A percentile compares a stretch with the other conserved stretches of the same genome.
Evolutionary conservation across 2,329 filamentous ascomycete species (phyloP).

Genomic region (Venturia aucupariae): DNA sequence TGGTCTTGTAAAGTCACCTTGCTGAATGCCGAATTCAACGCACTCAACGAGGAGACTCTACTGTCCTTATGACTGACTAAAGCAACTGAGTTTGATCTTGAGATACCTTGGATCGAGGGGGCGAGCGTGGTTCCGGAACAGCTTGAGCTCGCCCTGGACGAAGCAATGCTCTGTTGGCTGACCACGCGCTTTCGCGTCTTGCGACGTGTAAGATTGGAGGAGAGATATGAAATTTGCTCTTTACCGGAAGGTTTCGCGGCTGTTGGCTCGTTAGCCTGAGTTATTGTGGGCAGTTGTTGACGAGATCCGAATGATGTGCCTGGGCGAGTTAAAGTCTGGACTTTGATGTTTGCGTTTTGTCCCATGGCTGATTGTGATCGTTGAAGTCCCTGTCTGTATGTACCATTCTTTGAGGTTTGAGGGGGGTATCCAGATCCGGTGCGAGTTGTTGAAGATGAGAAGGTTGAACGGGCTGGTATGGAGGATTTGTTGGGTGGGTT

Average conservation of each 20-base stretch:
- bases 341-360: neutral
- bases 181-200: neutral
- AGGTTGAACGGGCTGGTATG: neutral
- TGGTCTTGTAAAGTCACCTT: conserved; percentile 3
- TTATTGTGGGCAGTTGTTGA: neutral
- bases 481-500: conserved; percentile 31
- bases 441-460: conserved; percentile 27
- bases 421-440: neutral
- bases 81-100: conserved; percentile 5
- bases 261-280: neutral
- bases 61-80: neutral
- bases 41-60: neutral
- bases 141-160: neutral
- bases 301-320: conserved; percentile 4
- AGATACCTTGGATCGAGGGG: neutral
- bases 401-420: neutral
- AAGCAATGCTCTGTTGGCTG: neutral
- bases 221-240: conserved; percentile 1
- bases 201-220: neutral
- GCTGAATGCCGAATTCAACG: neutral
- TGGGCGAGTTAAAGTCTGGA: neutral
- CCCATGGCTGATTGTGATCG: conserved; percentile 9
- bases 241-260: neutral
- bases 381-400: neutral
- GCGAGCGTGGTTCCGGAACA: neutral